phyloP scores from a whole-genome alignment of 169 alveolate species.

The Amoebophrya sp. region DNA sequence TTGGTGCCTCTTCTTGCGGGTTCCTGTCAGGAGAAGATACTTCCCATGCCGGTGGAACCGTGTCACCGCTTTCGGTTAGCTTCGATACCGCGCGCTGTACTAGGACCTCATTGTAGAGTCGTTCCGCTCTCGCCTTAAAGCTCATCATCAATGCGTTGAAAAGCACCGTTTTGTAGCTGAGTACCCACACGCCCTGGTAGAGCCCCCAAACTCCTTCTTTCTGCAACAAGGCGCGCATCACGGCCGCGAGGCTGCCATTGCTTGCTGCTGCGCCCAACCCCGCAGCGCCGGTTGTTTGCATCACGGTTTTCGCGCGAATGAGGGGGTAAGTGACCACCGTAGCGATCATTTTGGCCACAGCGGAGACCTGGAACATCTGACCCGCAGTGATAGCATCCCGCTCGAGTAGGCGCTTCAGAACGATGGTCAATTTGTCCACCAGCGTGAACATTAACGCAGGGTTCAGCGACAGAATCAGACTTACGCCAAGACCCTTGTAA shows the following conservation, averaged over 20 bases:
- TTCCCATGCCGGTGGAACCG: not conserved
- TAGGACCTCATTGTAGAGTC: not conserved
- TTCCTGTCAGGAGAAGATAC: not conserved
- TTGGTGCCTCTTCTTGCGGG: slow-evolving; percentile 19
- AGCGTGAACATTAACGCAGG: slow-evolving; percentile 20
- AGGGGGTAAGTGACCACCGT: slow-evolving; percentile 17
- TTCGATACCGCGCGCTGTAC: too few relatives aligned
- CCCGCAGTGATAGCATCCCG: not conserved
- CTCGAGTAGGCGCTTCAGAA: not conserved
- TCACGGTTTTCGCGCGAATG: not conserved
- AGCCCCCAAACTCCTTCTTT: not conserved
- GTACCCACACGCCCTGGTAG: slow-evolving; percentile 20
- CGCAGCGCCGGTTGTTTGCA: not conserved
- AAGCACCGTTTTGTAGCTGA: not conserved
- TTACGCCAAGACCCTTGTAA: not conserved
- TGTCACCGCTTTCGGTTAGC: too few relatives aligned
- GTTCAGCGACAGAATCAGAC: not conserved
- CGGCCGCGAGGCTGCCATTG: not conserved
- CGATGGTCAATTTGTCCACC: not conserved
- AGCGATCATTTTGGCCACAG: not conserved
- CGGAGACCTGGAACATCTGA: not conserved
- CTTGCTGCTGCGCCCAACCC: too few relatives aligned
- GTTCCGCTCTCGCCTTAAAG: not conserved
- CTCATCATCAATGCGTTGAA: not conserved
- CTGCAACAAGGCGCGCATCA: not conserved